Conservation (phyloP, 495 filamentous ascomycete genomes). For the Peziza echinospora region DNA sequence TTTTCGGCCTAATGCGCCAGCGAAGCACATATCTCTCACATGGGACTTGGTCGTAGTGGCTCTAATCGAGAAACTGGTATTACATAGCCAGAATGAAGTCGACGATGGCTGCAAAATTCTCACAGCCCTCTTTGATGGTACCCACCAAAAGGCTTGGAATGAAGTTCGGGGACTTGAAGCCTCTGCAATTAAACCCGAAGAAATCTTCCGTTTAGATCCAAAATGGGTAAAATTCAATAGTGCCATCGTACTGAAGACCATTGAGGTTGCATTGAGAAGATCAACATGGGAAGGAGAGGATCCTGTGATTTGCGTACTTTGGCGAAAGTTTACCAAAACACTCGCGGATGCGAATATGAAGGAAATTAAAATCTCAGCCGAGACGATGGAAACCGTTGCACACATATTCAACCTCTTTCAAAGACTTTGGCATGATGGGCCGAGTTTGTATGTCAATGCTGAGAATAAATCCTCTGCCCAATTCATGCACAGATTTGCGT, state of each 20-base stretch:
- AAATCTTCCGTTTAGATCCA: slow-evolving; percentile 57
- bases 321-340: slow-evolving; percentile 44
- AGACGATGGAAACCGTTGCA: slow-evolving; percentile 59
- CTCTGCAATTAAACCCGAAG: slow-evolving; percentile 36
- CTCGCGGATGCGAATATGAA: slow-evolving; percentile 60
- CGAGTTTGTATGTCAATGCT: slow-evolving; percentile 3
- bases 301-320: slow-evolving; percentile 35
- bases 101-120: slow-evolving; percentile 40
- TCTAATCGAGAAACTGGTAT: slow-evolving; percentile 27
- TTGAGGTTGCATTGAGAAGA: slow-evolving; percentile 39
- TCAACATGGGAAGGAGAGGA: slow-evolving; percentile 30
- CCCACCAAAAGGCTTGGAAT: slow-evolving; percentile 45
- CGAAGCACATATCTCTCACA: slow-evolving; percentile 42
- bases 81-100: slow-evolving; percentile 22
- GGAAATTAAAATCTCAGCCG: slow-evolving; percentile 71
- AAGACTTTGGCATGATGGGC: slow-evolving; percentile 38
- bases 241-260: slow-evolving; percentile 33
- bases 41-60: slow-evolving; percentile 58
- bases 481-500: slow-evolving; percentile 40
- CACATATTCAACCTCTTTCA: slow-evolving; percentile 43
- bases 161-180: slow-evolving; percentile 43
- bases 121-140: slow-evolving; percentile 42
- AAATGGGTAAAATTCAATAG: slow-evolving; percentile 70
- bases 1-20: slow-evolving; percentile 43
- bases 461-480: slow-evolving; percentile 14